Conservation (phyloP, 2,329 filamentous ascomycete species). For the Pyrenophora graminea region DNA sequence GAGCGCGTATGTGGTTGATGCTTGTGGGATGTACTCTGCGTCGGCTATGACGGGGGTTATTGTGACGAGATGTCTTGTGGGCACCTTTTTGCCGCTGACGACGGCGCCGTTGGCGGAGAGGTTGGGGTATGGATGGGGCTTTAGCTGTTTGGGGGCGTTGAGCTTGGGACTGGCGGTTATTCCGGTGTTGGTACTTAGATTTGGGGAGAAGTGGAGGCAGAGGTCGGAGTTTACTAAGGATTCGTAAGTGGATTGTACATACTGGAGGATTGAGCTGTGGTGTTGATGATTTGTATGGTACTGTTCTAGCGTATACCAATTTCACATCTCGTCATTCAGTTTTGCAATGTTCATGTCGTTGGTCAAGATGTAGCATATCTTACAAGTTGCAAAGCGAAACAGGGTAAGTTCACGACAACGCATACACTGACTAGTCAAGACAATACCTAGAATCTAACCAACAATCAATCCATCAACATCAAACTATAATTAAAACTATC, state of each 20-base stretch:
- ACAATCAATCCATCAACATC: too few relatives aligned
- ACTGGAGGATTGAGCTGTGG: too few relatives aligned
- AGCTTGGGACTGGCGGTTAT: conserved; percentile 56
- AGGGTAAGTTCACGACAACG: too few relatives aligned
- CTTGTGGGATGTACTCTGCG: conserved; percentile 60
- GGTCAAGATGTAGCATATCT: too few relatives aligned
- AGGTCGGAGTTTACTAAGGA: conserved; percentile 54
- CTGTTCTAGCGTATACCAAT: too few relatives aligned
- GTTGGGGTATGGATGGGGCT: conserved; percentile 59
- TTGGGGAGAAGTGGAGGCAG: conserved; percentile 59
- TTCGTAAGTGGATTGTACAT: conserved; percentile 1
- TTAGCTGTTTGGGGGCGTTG: conserved; percentile 52
- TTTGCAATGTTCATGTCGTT: too few relatives aligned
- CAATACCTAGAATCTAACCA: too few relatives aligned
- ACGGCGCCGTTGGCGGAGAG: conserved; percentile 53
- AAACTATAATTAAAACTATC: too few relatives aligned
- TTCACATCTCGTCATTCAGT: too few relatives aligned
- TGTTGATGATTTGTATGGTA: too few relatives aligned
- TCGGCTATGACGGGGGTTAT: conserved; percentile 63
- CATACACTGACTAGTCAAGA: too few relatives aligned
- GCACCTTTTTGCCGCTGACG: conserved; percentile 61
- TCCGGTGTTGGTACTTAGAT: conserved; percentile 56
- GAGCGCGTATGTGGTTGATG: conserved; percentile 62
- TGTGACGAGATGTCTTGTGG: conserved; percentile 59
- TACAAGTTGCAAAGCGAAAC: too few relatives aligned